Base-by-base conservation (phyloP, 1,284 basidiomycete species). In the Gymnopus androsaceus region DNA sequence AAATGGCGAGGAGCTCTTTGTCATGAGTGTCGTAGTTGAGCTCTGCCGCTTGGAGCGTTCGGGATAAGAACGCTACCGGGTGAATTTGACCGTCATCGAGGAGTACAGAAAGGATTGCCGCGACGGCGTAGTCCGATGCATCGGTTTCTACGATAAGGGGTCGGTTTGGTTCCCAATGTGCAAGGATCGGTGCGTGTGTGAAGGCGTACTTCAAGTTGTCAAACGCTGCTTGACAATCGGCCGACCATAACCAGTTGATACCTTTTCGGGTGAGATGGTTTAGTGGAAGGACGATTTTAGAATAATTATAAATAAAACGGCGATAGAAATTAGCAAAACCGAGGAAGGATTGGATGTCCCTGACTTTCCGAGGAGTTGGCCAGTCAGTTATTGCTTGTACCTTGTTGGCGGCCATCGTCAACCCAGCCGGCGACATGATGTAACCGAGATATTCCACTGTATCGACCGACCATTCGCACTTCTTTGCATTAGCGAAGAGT, bases 131-230 rank as follows among this genome's bases (percentile, higher is more conserved):
- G 27, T 51, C 21, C 9, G 49, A 51, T 12, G 37, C 37, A 46
- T 50, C 58, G 3, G 57, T 58, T 4, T 50, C 19, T 64, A 66
- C 36, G 75, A 69, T 28, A 73, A 73, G 9, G 75, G 61, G 65
- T 75, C 76, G 5, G 56, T 59, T 52, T 3, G 50, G 50, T 23
- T 28, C 23, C 21, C 21, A 52, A 30, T 51, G 23, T 2, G 33
- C 12, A 11, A 38, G 36, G n/a, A 40, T 51, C 1, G 34, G 36
- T 4, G 49, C 34, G n/a, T 51, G 25, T n/a, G 12, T 21, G n/a
- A 51, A 41, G n/a, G 23, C 34, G 15, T 38, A 5, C n/a, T 51
- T 41, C 3, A 51, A 23, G 14, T 7, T 19, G 12, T 40, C 34
- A 27, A 51, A 40, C 4, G 34, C 17, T 4, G 25, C 11, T 49